phyloP scores from a whole-genome alignment of 164 flowering plant species.

The Kingdonia uniflora region DNA sequence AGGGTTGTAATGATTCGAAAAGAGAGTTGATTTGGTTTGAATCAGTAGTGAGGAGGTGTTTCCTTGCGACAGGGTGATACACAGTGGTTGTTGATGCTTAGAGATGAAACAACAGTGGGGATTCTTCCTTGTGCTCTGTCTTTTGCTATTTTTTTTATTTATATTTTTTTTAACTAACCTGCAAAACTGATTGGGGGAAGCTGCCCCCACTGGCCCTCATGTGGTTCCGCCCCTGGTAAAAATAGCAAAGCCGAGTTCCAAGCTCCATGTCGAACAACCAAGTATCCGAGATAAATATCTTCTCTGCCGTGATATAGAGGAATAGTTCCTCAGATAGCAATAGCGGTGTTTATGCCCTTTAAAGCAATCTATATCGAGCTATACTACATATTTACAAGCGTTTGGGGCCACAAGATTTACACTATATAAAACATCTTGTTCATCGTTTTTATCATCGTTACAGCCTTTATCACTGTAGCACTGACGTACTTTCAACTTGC shows the following conservation, averaged over 20 bases:
- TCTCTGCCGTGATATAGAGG: conserved; percentile 31
- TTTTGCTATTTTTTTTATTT: no score
- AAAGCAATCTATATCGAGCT: conserved; percentile 36
- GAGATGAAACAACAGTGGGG: no score
- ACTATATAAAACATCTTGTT: conserved; percentile 29
- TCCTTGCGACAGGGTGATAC: no score
- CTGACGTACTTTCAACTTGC: conserved; percentile 33
- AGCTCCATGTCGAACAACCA: no score
- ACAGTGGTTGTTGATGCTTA: no score
- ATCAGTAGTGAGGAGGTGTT: no score
- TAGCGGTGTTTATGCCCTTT: conserved; percentile 34
- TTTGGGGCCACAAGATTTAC: conserved; percentile 36
- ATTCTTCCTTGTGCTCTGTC: no score
- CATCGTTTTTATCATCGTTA: conserved; percentile 29
- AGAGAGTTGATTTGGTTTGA: no score
- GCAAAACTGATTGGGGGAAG: no score
- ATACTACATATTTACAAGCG: conserved; percentile 32
- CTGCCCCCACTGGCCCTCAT: conserved; percentile 28
- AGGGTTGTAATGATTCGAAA: no score
- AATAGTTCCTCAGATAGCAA: conserved; percentile 32
- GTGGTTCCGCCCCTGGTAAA: conserved; percentile 21
- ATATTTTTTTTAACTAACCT: no score
- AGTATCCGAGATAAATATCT: conserved; percentile 31
- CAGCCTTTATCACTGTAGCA: conserved; percentile 30
- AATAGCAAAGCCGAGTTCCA: no score